Conservation (phyloP, 768 basidiomycete genomes). For the Pulveroboletus sp. region DNA sequence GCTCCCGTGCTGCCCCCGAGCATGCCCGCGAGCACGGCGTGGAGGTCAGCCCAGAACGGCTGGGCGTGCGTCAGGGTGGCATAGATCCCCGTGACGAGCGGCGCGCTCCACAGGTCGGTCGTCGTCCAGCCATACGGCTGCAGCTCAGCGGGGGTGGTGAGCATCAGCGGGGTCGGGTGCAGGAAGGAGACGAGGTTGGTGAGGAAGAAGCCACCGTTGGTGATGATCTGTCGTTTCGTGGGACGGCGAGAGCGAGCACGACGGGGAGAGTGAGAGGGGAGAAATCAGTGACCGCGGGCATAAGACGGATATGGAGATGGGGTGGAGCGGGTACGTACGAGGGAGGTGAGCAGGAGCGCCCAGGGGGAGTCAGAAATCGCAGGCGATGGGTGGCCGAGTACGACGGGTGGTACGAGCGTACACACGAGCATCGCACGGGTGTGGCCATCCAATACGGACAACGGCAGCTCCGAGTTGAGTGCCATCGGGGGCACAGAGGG, state of each 20-base stretch:
- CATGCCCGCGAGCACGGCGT: slow-evolving; percentile 42
- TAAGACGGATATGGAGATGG: too few species aligned
- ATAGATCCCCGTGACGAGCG: slow-evolving; percentile 70
- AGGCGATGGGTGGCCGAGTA: slow-evolving; percentile 48
- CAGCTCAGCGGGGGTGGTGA: slow-evolving; percentile 78
- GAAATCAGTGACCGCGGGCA: neutral
- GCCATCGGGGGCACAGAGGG: slow-evolving; percentile 46
- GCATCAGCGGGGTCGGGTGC: slow-evolving; percentile 59
- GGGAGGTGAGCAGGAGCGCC: slow-evolving; percentile 67
- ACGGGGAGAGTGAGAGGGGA: neutral
- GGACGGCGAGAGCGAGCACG: neutral
- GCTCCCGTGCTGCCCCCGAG: slow-evolving; percentile 30
- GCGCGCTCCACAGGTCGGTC: slow-evolving; percentile 82
- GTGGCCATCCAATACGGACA: slow-evolving; percentile 73
- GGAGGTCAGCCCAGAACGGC: slow-evolving; percentile 70
- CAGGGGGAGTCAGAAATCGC: slow-evolving; percentile 63
- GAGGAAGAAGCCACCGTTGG: slow-evolving; percentile 81
- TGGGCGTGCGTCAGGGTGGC: slow-evolving; percentile 83
- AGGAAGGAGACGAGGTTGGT: slow-evolving; percentile 71
- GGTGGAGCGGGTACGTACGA: slow-evolving; percentile 41
- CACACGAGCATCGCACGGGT: slow-evolving; percentile 77
- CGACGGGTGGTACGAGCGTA: slow-evolving; percentile 66
- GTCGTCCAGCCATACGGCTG: slow-evolving; percentile 81
- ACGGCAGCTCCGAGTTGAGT: slow-evolving; percentile 59
- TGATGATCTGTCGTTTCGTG: slow-evolving; percentile 44